Percentiles rank a stretch among this genome's conserved stretches.
These are phyloP conservation scores for Plasmopara muralis DNA, from an alignment of 352 stramenopile genomes.

Conservation along the genomic window DNA sequence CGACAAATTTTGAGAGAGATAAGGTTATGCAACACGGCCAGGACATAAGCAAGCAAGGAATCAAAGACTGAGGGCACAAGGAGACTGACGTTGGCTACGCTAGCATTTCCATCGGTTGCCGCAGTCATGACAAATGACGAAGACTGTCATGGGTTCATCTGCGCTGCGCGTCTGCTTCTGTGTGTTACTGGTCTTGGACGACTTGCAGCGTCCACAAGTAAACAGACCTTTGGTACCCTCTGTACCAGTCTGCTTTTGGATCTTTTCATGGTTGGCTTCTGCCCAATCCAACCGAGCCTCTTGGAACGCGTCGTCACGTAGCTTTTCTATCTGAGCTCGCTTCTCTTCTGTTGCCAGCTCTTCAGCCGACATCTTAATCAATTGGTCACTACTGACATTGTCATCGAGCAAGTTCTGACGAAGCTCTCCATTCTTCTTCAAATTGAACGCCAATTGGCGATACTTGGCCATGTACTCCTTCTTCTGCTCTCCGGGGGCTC, in stretches of 20 bases:
- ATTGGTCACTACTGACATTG: slow-evolving; percentile 56
- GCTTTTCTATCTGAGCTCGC: slow-evolving; percentile 74
- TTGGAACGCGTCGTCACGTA: slow-evolving; percentile 79
- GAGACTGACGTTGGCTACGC: slow-evolving; percentile 25
- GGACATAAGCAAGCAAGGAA: neutral
- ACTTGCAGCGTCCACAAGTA: slow-evolving; percentile 93
- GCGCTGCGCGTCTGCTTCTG: slow-evolving; percentile 97
- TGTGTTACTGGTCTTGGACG: slow-evolving; percentile 93
- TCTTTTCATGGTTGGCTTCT: slow-evolving; percentile 87
- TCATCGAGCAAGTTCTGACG: slow-evolving; percentile 70
- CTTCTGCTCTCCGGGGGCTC: slow-evolving; percentile 68
- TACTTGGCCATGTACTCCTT: slow-evolving; percentile 88
- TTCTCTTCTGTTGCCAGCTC: slow-evolving; percentile 86
- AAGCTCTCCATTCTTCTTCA: slow-evolving; percentile 86
- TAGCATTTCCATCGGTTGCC: slow-evolving; percentile 94
- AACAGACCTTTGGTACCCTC: slow-evolving; percentile 75
- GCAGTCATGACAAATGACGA: slow-evolving; percentile 95
- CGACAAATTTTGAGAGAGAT: too few species aligned
- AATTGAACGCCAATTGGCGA: slow-evolving; percentile 84
- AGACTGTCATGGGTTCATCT: slow-evolving; percentile 98
- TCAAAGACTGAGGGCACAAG: slow-evolving; percentile 9
- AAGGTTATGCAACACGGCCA: too few species aligned
- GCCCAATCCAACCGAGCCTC: slow-evolving; percentile 84
- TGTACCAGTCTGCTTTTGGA: slow-evolving; percentile 85
- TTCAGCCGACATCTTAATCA: slow-evolving; percentile 78